phyloP scores from a whole-genome alignment of 257 asterid species.

The Solanum sitiens region DNA sequence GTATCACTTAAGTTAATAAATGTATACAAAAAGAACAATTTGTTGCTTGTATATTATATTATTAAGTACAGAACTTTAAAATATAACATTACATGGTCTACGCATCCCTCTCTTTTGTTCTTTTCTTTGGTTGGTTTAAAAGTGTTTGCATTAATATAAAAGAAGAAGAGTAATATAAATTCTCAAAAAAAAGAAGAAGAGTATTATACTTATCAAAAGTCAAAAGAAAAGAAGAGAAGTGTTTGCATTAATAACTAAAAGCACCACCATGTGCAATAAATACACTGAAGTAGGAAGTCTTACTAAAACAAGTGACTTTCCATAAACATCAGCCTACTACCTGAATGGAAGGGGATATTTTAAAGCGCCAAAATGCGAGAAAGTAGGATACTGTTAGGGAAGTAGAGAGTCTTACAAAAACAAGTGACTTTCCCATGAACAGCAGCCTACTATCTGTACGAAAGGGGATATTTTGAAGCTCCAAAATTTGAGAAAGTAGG shows the following conservation, averaged over 20 bases:
- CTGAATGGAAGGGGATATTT: background rate
- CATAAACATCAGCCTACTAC: background rate
- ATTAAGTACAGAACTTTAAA: background rate
- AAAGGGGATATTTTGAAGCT: background rate
- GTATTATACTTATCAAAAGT: background rate
- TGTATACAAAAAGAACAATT: background rate
- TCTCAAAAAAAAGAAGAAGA: background rate
- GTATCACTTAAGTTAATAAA: background rate
- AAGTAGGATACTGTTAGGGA: background rate
- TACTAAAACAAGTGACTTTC: background rate
- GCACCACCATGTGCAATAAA: background rate
- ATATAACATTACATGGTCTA: background rate
- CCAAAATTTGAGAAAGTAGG: background rate
- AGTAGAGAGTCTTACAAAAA: background rate
- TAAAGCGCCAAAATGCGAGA: background rate
- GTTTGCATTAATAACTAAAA: background rate
- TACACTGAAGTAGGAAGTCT: background rate
- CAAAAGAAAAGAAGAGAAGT: background rate
- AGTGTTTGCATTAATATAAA: background rate
- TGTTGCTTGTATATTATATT: background rate
- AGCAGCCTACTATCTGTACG: background rate
- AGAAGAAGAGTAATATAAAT: background rate
- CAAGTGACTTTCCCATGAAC: background rate
- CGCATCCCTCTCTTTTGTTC: background rate
- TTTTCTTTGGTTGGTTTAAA: background rate